Percentiles rank a stretch among this genome's conserved stretches.
These are phyloP conservation scores for Lagerstroemia speciosa DNA, from an alignment of 345 rosid genomes.

Conservation along the genomic window DNA sequence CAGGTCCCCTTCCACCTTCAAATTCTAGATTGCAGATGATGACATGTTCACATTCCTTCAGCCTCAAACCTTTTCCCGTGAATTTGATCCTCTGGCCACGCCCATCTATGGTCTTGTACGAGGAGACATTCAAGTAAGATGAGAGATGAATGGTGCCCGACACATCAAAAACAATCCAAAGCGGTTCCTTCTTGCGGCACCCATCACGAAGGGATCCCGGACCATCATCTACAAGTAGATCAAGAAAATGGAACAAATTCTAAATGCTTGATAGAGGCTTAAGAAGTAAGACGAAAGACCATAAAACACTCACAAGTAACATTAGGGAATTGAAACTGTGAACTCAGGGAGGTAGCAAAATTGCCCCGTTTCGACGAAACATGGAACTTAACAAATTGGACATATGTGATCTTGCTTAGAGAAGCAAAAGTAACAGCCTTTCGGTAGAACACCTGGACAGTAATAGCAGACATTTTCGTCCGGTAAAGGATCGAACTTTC, in stretches of 20 bases:
- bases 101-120: conserved; percentile 93
- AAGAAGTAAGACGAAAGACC: background rate
- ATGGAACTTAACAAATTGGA: too few species aligned
- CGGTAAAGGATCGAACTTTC: background rate
- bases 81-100: conserved; percentile 80
- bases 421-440: background rate
- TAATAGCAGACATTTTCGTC: background rate
- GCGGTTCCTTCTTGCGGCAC: conserved; percentile 68
- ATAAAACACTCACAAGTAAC: background rate
- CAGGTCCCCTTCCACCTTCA: conserved; percentile 80
- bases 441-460: background rate
- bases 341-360: background rate
- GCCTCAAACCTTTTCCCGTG: conserved; percentile 82
- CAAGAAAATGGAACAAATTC: background rate
- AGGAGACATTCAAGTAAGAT: conserved; percentile 59
- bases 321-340: background rate
- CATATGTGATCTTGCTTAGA: background rate
- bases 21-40: conserved; percentile 81
- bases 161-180: conserved; percentile 80
- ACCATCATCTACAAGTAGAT: conserved; percentile 62
- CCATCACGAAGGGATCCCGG: conserved; percentile 85
- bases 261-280: background rate
- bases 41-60: conserved; percentile 79
- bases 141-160: conserved; percentile 70
- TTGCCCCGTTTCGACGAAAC: background rate